These are phyloP conservation scores for Fraxinus greggii DNA, from an alignment of 305 asterid genomes.

Conservation along the genomic window DNA sequence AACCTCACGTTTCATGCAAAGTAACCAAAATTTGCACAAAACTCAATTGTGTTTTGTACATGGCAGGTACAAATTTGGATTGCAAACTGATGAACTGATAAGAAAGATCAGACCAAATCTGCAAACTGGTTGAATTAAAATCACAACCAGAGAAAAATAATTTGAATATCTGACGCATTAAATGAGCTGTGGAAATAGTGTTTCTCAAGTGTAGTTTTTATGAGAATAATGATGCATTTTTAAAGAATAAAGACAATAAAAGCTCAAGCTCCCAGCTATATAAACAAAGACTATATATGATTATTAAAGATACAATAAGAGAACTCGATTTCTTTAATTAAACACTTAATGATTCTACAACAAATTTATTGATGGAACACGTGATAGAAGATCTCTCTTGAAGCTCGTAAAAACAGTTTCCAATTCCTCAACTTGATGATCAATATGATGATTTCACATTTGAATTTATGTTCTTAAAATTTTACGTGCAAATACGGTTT, in stretches of 20 bases:
- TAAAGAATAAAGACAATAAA: background rate
- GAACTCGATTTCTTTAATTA: background rate
- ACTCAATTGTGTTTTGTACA: background rate
- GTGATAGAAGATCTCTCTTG: background rate
- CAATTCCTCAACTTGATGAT: background rate
- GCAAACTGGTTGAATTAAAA: background rate
- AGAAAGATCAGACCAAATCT: background rate
- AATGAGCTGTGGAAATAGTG: background rate
- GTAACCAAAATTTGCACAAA: background rate
- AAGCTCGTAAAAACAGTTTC: background rate
- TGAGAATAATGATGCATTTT: background rate
- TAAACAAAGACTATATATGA: background rate
- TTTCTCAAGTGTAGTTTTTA: background rate
- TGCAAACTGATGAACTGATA: background rate
- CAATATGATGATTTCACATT: background rate
- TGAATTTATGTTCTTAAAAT: background rate
- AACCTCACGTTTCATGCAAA: background rate
- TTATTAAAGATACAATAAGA: background rate
- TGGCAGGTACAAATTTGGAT: background rate
- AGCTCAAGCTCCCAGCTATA: background rate
- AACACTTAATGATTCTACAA: background rate
- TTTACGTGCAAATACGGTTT: background rate
- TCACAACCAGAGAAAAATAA: background rate
- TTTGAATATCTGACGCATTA: background rate
- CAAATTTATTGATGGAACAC: background rate